Percentiles rank a stretch among this genome's conserved stretches.
Conservation (phyloP, 306 rosid species). For the Chamaecrista fasciculata region DNA sequence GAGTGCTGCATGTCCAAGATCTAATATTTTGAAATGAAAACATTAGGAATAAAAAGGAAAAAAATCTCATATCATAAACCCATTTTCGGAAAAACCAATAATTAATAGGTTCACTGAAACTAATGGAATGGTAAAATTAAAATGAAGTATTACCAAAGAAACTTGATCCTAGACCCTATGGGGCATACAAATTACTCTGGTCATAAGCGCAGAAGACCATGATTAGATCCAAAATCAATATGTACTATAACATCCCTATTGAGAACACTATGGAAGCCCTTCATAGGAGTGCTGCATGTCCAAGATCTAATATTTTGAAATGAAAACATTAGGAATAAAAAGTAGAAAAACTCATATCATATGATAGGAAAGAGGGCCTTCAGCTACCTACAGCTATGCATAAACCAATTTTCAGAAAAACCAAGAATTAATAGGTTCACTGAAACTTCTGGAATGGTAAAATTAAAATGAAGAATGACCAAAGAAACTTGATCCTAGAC, state of each 20-base stretch:
- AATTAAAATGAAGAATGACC: conserved; percentile 1
- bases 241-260: background rate
- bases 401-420: conserved; percentile 1
- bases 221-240: too few species aligned
- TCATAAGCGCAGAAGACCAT: background rate
- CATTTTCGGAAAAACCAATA: conserved; percentile 2
- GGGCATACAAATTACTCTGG: background rate
- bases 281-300: background rate
- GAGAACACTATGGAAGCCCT: background rate
- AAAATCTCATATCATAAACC: conserved; percentile 4
- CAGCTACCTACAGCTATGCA: conserved; percentile 1
- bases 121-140: conserved; percentile 9
- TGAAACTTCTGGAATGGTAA: conserved; percentile 5
- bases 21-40: conserved; percentile 2
- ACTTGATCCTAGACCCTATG: conserved; percentile 17
- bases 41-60: background rate
- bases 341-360: conserved; percentile 1
- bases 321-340: conserved; percentile 5
- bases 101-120: background rate
- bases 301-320: background rate
- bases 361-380: background rate
- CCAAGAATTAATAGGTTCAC: background rate
- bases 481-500: conserved; percentile 22
- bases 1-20: conserved; percentile 5
- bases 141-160: conserved; percentile 9